Evolutionary conservation across 306 rosid genomes (phyloP), one percentile per base, ranked within the genome.

Genomic region (Cercis canadensis): DNA sequence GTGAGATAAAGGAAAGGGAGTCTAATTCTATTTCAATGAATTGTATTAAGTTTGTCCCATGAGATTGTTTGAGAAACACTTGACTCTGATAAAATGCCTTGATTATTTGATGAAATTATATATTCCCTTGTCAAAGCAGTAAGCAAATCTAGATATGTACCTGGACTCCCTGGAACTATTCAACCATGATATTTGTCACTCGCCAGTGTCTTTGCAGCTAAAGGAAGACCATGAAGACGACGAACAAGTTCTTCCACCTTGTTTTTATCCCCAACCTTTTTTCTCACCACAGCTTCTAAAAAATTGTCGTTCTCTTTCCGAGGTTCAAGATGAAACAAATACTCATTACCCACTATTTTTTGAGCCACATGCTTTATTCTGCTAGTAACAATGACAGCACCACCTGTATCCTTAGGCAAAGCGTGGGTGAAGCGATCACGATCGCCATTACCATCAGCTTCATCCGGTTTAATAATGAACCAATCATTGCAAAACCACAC

Each of bases 121-220:
- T n/a, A n/a, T n/a, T n/a, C n/a, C n/a, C n/a, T n/a, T n/a, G n/a
- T n/a, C n/a, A n/a, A n/a, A n/a, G n/a, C n/a, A n/a, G n/a, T n/a
- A n/a, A n/a, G n/a, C n/a, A n/a, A n/a, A n/a, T n/a, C n/a, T n/a
- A n/a, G n/a, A n/a, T n/a, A n/a, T n/a, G n/a, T n/a, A n/a, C n/a
- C 47, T 74, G 29, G 12, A 34, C 53, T 5, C 53, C 19, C 40
- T 18, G 75, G 4, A 81, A 62, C 50, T 56, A 51, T 31, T 69
- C 76, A 31, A 80, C 61, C 80, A 76, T 76, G 40, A 76, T 76
- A 47, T 81, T 75, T 61, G 76, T n/a, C n/a, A n/a, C n/a, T n/a
- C n/a, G n/a, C 81, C 33, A 81, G 68, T 49, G 74, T 77, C 72
- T 72, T 81, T 41, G 73, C 73, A 53, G 81, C 85, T 32, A 81